phyloP scores from a whole-genome alignment of 257 asterid species.

The Nicotiana noctiflora region DNA sequence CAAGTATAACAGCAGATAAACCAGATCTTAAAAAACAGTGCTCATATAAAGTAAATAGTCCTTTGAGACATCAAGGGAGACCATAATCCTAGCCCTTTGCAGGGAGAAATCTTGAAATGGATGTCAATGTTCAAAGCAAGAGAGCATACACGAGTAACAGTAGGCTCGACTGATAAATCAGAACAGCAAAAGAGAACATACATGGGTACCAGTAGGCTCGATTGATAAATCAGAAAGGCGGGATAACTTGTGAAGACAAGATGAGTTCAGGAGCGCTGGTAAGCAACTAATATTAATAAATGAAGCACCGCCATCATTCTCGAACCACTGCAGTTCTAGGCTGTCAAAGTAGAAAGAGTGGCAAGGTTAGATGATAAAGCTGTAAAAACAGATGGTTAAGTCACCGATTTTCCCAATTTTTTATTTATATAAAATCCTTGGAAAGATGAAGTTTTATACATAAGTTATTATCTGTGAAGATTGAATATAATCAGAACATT shows the following conservation, averaged over 20 bases:
- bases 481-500: constrained; percentile 1
- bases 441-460: not conserved
- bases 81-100: not conserved
- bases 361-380: not conserved
- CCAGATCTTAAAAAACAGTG: not conserved
- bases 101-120: not conserved
- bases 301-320: constrained; percentile 51
- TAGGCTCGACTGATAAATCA: constrained; percentile 37
- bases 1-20: not conserved
- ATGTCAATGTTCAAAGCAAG: not conserved
- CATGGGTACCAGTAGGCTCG: constrained; percentile 40
- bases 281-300: constrained; percentile 75
- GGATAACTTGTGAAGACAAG: constrained; percentile 64
- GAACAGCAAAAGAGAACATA: constrained; percentile 38
- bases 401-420: not conserved
- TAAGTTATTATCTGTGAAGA: not conserved
- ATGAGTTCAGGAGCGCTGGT: constrained; percentile 69
- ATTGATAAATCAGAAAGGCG: constrained; percentile 50
- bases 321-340: constrained; percentile 72
- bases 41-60: not conserved
- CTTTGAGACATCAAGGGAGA: not conserved
- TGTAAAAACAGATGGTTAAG: not conserved
- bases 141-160: constrained; percentile 44
- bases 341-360: constrained; percentile 30
- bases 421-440: not conserved